phyloP scores from a whole-genome alignment of 1,139 yeast genomes.

The Saccharomyces hybrid region DNA sequence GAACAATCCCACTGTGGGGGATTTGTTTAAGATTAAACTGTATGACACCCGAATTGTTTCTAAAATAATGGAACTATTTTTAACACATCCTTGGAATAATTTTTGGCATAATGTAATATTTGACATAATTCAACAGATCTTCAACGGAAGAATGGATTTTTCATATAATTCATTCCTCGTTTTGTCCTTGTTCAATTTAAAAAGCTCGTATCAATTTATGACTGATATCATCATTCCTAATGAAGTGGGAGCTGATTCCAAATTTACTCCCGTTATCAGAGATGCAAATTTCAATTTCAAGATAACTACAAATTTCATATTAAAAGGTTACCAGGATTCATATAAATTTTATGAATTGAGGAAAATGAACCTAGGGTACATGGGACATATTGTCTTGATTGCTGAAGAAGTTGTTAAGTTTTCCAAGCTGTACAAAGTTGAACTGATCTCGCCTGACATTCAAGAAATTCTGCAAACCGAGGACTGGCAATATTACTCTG shows the following conservation, averaged over 20 bases:
- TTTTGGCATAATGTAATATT: constrained; percentile 95
- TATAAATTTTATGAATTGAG: constrained; percentile 56
- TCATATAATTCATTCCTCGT: constrained; percentile 80
- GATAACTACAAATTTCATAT: constrained; percentile 66
- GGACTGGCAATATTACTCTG: constrained; percentile 80
- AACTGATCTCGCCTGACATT: constrained; percentile 33
- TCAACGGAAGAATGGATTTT: constrained; percentile 92
- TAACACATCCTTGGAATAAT: constrained; percentile 95
- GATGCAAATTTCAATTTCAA: constrained; percentile 43
- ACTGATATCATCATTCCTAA: constrained; percentile 5
- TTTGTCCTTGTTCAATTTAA: constrained; percentile 27
- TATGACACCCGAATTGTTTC: constrained; percentile 76
- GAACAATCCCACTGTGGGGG: constrained; percentile 78
- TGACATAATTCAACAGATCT: constrained; percentile 92
- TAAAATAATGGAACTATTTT: constrained; percentile 73
- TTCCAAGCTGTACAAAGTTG: constrained; percentile 39
- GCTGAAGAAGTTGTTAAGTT: constrained; percentile 97
- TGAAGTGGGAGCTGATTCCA: background rate
- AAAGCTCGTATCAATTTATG: constrained; percentile 21
- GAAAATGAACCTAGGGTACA: constrained; percentile 80
- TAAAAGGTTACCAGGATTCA: constrained; percentile 76
- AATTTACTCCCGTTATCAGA: background rate
- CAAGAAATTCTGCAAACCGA: constrained; percentile 37
- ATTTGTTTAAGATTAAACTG: constrained; percentile 74
- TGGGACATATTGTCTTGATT: constrained; percentile 93